Evolutionary conservation across 257 asterid genomes (phyloP), one percentile per base, ranked within the genome.

Genomic region (Solanum pinnatisectum): DNA sequence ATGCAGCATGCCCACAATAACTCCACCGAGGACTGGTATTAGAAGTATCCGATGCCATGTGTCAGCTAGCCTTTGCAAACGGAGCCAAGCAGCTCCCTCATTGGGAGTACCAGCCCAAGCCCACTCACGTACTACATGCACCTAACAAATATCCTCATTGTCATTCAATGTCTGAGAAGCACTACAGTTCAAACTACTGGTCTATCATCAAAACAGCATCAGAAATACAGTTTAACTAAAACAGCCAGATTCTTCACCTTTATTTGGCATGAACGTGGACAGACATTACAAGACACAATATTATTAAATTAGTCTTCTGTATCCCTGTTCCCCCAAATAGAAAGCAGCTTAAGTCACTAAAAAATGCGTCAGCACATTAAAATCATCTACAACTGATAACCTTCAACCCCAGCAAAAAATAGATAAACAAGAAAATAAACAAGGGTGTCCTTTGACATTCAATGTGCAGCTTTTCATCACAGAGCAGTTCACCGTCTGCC

Each of bases 41-140:
- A 97, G 87, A 85, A 95, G 98, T 88, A 95, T 95, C 84, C 98
- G 94, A 90, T 95, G 99, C 98, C 99, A 97, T 33, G 99, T 96
- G 88, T 95, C 98, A 86, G 95, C 95, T 85, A 95, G 90, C 89
- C 97, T 92, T 89, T 96, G 99, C 89, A 95, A 91, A 81, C 98
- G 95, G 49, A 97, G 98, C 99, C 99, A 97, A 32, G 98, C 93
- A 88, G 99, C 99, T 86, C 99, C 99, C 89, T 97, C 98, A 87
- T 91, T 95, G 3, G 99, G 99, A 42, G 99, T 96, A 88, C 99
- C 99, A 82, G 98, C 99, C 99, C 98, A 96, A 36, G 98, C 99
- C 98, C 98, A 97, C 90, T 93, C 98, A 82, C 93, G 99, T 90
- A 97, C 89, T 90, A 94, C 96, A 85, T 95, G 99, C 37, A 97